These are phyloP conservation scores for Guyanaporus albipodus DNA, from an alignment of 768 basidiomycete genomes.

Conservation along the genomic window DNA sequence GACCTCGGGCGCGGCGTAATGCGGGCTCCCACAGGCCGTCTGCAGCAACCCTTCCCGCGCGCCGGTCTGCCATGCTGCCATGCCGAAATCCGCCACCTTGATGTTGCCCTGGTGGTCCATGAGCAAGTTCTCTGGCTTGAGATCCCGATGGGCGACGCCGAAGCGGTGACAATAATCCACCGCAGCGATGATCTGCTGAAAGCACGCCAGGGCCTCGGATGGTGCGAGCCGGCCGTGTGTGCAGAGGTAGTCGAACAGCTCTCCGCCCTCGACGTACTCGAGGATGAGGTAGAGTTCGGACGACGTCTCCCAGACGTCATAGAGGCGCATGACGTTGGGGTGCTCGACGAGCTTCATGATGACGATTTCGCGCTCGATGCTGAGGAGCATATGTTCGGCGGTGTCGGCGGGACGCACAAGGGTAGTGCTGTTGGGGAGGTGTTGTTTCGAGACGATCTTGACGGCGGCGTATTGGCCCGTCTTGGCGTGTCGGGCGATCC, in stretches of 20 bases:
- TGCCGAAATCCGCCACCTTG: slow-evolving; percentile 97
- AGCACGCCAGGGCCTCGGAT: slow-evolving; percentile 77
- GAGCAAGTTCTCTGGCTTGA: slow-evolving; percentile 92
- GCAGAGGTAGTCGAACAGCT: slow-evolving; percentile 91
- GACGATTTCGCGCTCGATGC: slow-evolving; percentile 91
- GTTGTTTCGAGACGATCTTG: slow-evolving; percentile 86
- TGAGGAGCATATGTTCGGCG: slow-evolving; percentile 71
- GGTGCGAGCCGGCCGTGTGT: slow-evolving; percentile 66
- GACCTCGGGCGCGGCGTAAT: slow-evolving; percentile 93
- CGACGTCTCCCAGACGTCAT: slow-evolving; percentile 96
- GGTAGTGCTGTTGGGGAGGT: slow-evolving; percentile 59
- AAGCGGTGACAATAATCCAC: slow-evolving; percentile 93
- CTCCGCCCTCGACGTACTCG: slow-evolving; percentile 93
- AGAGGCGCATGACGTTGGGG: slow-evolving; percentile 89
- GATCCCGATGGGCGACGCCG: slow-evolving; percentile 90
- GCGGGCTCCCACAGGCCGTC: slow-evolving; percentile 91
- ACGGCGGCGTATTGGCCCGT: slow-evolving; percentile 89
- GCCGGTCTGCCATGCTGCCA: slow-evolving; percentile 86
- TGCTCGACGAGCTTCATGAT: slow-evolving; percentile 98
- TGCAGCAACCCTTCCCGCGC: slow-evolving; percentile 55
- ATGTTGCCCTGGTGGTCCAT: slow-evolving; percentile 80
- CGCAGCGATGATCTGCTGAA: slow-evolving; percentile 89
- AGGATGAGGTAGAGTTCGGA: slow-evolving; percentile 86
- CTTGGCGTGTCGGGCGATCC: slow-evolving; percentile 82
- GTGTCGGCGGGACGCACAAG: slow-evolving; percentile 56